Conservation (phyloP, 768 basidiomycete species). For the Chalciporus pseudorubinellus region DNA sequence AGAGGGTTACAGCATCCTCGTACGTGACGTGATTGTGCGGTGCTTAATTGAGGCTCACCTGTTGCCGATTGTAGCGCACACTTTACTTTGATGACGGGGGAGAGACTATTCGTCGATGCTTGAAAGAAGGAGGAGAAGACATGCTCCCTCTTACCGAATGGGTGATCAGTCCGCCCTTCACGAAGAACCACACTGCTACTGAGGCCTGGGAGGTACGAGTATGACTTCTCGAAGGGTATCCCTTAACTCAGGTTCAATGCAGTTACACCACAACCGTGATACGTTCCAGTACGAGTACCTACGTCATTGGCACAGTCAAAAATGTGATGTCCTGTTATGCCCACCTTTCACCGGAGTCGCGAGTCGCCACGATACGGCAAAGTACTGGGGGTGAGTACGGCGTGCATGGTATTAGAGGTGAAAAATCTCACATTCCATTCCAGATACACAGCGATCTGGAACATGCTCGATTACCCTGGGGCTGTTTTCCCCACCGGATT, state of each 20-base stretch:
- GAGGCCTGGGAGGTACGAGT: conserved; percentile 27
- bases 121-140: conserved; percentile 26
- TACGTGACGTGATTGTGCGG: conserved; percentile 2
- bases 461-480: conserved; percentile 39
- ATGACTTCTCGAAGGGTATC: not conserved
- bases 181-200: conserved; percentile 21
- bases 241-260: not conserved
- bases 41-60: not conserved
- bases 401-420: not conserved
- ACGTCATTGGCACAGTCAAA: conserved; percentile 36
- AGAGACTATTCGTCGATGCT: conserved; percentile 8
- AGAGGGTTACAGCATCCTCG: conserved; percentile 27
- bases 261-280: conserved; percentile 28
- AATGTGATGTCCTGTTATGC: conserved; percentile 39
- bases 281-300: conserved; percentile 31
- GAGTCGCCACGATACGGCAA: conserved; percentile 33
- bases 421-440: not conserved
- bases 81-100: conserved; percentile 37
- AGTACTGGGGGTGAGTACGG: conserved; percentile 28
- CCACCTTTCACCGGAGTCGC: conserved; percentile 36
- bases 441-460: conserved; percentile 38
- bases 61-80: conserved; percentile 16
- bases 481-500: conserved; percentile 39
- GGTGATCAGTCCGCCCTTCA: conserved; percentile 24
- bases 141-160: conserved; percentile 31